Conservation (phyloP, 495 filamentous ascomycete species). For the Xylaria grammica region DNA sequence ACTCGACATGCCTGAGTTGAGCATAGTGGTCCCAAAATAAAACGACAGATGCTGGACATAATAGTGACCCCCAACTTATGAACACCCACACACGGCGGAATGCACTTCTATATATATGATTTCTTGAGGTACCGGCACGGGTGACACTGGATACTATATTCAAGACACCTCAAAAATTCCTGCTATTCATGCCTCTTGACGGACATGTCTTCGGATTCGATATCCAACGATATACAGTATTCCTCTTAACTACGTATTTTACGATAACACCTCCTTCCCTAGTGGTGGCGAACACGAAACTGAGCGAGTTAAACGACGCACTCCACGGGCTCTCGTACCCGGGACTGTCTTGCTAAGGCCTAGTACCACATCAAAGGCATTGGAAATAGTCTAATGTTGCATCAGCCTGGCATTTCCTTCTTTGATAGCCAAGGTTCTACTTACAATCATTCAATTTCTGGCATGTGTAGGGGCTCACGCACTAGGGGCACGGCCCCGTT, state of each 20-base stretch:
- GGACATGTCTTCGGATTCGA: no score
- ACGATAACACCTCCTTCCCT: no score
- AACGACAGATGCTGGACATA: neutral
- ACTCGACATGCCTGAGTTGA: conserved; percentile 4
- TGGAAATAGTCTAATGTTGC: neutral
- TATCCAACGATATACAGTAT: no score
- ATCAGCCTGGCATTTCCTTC: neutral
- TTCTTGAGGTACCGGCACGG: no score
- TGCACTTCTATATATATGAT: no score
- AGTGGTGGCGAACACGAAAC: neutral
- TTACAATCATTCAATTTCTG: conserved; percentile 35
- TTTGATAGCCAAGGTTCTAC: neutral
- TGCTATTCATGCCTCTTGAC: neutral
- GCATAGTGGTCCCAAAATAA: neutral
- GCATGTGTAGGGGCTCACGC: conserved; percentile 41
- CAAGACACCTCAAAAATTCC: neutral
- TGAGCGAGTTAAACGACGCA: neutral
- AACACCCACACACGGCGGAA: neutral
- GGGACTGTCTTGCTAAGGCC: neutral
- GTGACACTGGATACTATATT: neutral
- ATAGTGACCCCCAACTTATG: neutral
- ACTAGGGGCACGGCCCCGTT: conserved; percentile 21
- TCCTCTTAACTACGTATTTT: no score
- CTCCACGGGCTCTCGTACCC: neutral
- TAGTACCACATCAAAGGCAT: conserved; percentile 4